phyloP scores from a whole-genome alignment of 805 yeast species.

The Ogataea corticis region DNA sequence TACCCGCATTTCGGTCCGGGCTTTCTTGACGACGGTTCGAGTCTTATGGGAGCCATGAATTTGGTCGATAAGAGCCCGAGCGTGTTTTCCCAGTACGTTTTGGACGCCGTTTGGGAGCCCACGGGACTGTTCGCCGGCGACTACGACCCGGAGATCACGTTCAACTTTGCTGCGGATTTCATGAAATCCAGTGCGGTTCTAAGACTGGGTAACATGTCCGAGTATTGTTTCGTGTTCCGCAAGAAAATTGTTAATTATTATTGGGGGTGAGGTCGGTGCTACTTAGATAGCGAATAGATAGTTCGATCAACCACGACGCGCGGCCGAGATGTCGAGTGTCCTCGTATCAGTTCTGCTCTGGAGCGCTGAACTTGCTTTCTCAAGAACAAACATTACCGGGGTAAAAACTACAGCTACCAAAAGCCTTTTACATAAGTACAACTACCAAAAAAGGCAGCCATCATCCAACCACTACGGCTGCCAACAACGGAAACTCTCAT shows the following conservation, averaged over 20 bases:
- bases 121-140: constrained; percentile 13
- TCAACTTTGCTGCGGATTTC: constrained; percentile 6
- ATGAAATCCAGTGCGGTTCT: constrained; percentile 2
- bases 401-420: too few relatives aligned
- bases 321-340: too few relatives aligned
- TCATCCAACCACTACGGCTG: too few relatives aligned
- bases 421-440: too few relatives aligned
- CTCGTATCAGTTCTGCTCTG: too few relatives aligned
- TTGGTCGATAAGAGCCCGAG: background rate
- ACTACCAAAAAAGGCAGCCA: too few relatives aligned
- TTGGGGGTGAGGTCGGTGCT: background rate
- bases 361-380: too few relatives aligned
- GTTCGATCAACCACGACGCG: too few relatives aligned
- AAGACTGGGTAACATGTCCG: constrained; percentile 13
- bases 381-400: too few relatives aligned
- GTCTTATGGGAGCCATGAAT: background rate
- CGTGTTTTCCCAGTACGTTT: background rate
- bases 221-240: constrained; percentile 8
- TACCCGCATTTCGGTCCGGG: background rate
- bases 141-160: constrained; percentile 15
- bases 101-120: background rate
- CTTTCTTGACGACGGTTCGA: background rate
- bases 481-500: too few relatives aligned
- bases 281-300: too few relatives aligned
- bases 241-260: constrained; percentile 3